A percentile compares a stretch with the other conserved stretches of the same genome.
Evolutionary conservation across 2,329 filamentous ascomycete species (phyloP).

Genomic region (Trichoderma citrinoviride): DNA sequence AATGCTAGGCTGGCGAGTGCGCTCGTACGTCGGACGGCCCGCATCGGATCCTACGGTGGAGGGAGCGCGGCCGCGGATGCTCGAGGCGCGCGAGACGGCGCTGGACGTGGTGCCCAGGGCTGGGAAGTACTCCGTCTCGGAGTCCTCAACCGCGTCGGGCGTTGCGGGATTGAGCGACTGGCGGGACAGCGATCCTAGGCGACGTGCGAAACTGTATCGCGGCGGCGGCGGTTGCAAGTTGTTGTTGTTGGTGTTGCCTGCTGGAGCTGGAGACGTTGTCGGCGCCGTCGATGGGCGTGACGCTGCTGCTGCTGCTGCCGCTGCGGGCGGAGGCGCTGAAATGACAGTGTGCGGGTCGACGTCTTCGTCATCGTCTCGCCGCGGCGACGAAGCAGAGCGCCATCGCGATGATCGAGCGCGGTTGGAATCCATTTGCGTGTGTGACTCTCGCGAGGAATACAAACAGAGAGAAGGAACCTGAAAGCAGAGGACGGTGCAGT

Average conservation of each 20-base stretch:
- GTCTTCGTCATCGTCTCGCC: not conserved
- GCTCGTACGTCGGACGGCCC: constrained; percentile 12
- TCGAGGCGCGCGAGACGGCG: constrained; percentile 5
- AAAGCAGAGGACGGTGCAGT: not conserved
- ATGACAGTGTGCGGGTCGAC: constrained; percentile 4
- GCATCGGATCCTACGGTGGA: not conserved
- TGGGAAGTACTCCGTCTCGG: constrained; percentile 20
- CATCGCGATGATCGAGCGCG: not conserved
- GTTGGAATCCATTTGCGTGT: constrained; percentile 4
- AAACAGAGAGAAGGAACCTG: not conserved
- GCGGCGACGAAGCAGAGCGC: not conserved
- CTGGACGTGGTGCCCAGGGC: not conserved
- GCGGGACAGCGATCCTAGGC: not conserved
- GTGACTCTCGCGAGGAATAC: not conserved
- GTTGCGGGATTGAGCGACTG: constrained; percentile 6
- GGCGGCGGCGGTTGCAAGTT: not conserved
- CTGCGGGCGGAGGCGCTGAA: not conserved
- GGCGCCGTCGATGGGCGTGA: not conserved
- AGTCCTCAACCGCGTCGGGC: constrained; percentile 13
- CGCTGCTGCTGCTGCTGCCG: not conserved
- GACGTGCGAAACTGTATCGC: not conserved
- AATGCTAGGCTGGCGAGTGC: constrained; percentile 27
- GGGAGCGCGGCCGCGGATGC: not conserved
- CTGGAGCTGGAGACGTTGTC: not conserved
- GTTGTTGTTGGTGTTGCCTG: not conserved